Evolutionary conservation across 108 stramenopile genomes (phyloP), one percentile per base, ranked within the genome.

Genomic region (Fragilariopsis cylindrus): DNA sequence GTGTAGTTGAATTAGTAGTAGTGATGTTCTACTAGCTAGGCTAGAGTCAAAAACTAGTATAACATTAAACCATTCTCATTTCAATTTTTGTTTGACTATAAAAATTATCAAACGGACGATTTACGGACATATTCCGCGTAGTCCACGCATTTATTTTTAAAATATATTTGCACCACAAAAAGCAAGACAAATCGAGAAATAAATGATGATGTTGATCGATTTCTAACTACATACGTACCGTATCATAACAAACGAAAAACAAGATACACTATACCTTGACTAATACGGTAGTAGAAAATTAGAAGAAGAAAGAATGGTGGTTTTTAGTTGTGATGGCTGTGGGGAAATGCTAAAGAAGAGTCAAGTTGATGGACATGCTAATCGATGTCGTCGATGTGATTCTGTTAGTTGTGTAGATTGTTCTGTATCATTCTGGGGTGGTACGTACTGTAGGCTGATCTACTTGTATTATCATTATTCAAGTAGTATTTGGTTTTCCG

Each of bases 261-360:
- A 52, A 52, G 15, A 52, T 15, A 52, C 13, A 52, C 11, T 1
- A 52, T 13, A 52, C 11, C 15, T 52, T 60, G 9, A n/a, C 58
- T n/a, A 19, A 60, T 1, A 19, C 19, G 19, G 19, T 21, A 18
- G 9, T n/a, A 60, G 21, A 21, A n/a, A 11, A 60, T 18, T n/a
- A 11, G 58, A n/a, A 60, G 39, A 54, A 16, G 48, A 30, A 30
- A 91, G 48, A 48, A 96, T 96, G 96, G 96, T 96, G 0, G 81
- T 93, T 78, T 96, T 96, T 68, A 70, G 81, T 12, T 96, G 96
- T 60, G 93, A 96, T 57, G 93, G 92, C 13, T 96, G 96, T 71
- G 89, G 84, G 40, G 93, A 94, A 60, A 87, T 83, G 44, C 62
- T 96, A 39, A 96, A 96, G 80, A 96, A 96, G 71, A 81, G 64